Conservation (phyloP, 2,329 filamentous ascomycete genomes). For the Sporothrix curviconia region DNA sequence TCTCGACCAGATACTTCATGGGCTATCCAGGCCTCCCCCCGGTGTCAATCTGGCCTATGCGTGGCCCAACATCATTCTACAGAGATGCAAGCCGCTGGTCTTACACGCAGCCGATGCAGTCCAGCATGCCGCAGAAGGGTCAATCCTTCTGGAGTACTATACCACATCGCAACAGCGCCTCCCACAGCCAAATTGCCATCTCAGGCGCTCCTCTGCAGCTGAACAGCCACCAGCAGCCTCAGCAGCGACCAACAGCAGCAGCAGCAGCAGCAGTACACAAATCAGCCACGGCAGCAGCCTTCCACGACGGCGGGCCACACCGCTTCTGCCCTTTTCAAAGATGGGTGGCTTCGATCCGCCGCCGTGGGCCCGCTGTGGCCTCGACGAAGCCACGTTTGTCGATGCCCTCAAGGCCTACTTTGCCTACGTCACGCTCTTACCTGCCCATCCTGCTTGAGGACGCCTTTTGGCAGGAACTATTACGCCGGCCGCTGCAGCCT, state of each 20-base stretch:
- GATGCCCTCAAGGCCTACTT: conserved; percentile 23
- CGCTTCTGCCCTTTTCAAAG: too few species aligned
- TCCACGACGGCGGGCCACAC: background rate
- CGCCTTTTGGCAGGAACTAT: conserved; percentile 25
- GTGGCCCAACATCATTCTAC: background rate
- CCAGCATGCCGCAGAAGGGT: background rate
- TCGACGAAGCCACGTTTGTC: conserved; percentile 12
- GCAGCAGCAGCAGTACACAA: background rate
- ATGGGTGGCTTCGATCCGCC: conserved; percentile 12
- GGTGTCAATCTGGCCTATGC: background rate
- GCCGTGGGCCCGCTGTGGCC: conserved; percentile 9
- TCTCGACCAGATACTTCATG: conserved; percentile 23
- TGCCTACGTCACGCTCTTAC: conserved; percentile 18
- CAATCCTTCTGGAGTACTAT: too few species aligned
- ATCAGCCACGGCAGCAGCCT: background rate
- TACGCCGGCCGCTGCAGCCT: conserved; percentile 18
- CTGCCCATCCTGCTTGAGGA: conserved; percentile 23
- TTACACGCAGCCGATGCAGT: background rate
- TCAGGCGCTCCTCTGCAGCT: background rate
- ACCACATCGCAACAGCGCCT: background rate
- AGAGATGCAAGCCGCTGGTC: background rate
- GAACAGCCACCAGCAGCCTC: background rate
- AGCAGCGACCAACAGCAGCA: background rate
- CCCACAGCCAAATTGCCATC: background rate
- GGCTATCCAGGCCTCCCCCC: conserved; percentile 1